phyloP scores from a whole-genome alignment of 1,284 basidiomycete genomes.

The Cystobasidium sp. region DNA sequence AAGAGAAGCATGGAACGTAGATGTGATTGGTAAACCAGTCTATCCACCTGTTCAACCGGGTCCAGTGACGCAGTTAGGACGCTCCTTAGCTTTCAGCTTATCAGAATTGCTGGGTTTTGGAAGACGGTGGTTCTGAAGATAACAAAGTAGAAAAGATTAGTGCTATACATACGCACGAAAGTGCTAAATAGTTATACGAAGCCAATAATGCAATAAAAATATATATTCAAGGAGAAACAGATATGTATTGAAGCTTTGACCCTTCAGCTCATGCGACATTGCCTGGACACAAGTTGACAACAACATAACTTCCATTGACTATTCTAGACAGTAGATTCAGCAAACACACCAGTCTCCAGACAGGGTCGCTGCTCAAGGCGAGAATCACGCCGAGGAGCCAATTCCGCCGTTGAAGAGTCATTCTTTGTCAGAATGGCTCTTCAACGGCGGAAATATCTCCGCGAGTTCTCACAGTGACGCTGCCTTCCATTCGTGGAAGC shows the following conservation, averaged over 20 bases:
- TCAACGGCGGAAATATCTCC: no score
- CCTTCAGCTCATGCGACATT: no score
- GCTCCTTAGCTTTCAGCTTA: conserved; percentile 37
- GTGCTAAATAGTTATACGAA: background rate
- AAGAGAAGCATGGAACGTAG: conserved; percentile 64
- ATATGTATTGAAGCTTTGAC: background rate
- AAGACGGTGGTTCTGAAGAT: conserved; percentile 35
- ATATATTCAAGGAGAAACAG: background rate
- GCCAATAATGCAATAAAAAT: background rate
- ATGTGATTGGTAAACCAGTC: conserved; percentile 55
- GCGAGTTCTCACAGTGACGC: no score
- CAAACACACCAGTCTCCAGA: no score
- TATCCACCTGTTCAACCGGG: conserved; percentile 44
- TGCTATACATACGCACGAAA: background rate
- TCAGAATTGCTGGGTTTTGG: conserved; percentile 39
- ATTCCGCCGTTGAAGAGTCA: no score
- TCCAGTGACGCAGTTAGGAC: conserved; percentile 29
- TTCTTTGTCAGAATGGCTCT: no score
- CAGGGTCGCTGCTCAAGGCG: no score
- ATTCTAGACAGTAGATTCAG: no score
- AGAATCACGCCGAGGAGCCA: no score
- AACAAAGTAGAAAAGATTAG: conserved; percentile 5
- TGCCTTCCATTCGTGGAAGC: background rate
- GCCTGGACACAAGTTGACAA: no score
- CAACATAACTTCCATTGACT: no score